These are phyloP conservation scores for Lepidium sativum DNA, from an alignment of 345 rosid species.

Conservation along the genomic window DNA sequence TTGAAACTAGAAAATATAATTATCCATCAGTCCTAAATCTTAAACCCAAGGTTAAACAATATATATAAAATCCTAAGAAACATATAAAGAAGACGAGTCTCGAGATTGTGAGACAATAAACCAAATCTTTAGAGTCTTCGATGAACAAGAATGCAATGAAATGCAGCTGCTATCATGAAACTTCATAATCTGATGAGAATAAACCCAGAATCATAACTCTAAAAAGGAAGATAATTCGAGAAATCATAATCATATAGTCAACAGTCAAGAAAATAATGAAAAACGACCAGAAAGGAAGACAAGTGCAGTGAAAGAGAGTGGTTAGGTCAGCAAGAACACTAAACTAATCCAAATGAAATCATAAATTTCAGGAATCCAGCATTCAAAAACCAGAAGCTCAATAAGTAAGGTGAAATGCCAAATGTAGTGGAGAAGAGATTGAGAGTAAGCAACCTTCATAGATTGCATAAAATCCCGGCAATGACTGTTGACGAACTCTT, in stretches of 20 bases:
- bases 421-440: slow-evolving; percentile 1
- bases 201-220: background rate
- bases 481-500: slow-evolving; percentile 64
- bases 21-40: background rate
- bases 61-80: background rate
- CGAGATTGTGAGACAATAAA: background rate
- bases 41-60: background rate
- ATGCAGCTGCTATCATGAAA: background rate
- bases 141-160: background rate
- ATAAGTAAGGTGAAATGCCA: background rate
- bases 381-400: background rate
- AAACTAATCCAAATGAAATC: background rate
- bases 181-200: background rate
- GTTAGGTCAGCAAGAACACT: background rate
- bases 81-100: background rate
- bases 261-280: background rate
- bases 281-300: background rate
- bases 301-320: background rate
- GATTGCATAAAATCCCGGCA: slow-evolving; percentile 92
- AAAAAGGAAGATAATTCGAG: background rate
- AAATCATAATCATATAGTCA: background rate
- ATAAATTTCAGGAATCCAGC: background rate
- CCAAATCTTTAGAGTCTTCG: background rate
- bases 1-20: background rate
- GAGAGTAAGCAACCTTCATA: slow-evolving; percentile 50